These are phyloP conservation scores for Zymoseptoria tritici DNA, from an alignment of 2,329 filamentous ascomycete species.

Conservation along the genomic window DNA sequence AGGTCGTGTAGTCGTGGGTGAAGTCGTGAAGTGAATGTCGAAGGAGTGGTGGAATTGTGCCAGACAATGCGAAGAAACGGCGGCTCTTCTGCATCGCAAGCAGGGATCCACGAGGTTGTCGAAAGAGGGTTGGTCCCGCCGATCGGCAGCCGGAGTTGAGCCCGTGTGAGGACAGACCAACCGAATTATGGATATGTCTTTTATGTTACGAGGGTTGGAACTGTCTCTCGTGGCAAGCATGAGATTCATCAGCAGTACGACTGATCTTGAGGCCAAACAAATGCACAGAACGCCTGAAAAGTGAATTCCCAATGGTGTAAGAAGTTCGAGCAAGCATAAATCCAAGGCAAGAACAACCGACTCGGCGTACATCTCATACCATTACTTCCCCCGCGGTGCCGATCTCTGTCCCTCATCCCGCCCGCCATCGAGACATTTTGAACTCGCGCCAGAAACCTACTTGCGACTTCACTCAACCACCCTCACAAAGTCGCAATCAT, in stretches of 20 bases:
- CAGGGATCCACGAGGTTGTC: neutral
- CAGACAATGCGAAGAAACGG: neutral
- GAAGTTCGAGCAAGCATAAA: neutral
- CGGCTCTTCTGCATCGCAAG: neutral
- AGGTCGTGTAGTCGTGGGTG: neutral
- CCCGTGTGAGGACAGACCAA: neutral
- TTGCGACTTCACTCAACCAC: neutral
- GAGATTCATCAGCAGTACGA: too few relatives aligned
- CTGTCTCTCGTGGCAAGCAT: too few relatives aligned
- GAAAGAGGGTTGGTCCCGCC: neutral
- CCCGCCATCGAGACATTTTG: neutral
- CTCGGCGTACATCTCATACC: neutral
- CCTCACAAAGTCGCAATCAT: constrained; percentile 30
- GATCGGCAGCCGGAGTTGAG: constrained; percentile 1
- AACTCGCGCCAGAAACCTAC: neutral
- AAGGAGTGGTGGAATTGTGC: neutral
- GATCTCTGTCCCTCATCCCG: neutral
- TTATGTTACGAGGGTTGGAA: too few relatives aligned
- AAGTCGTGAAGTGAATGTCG: neutral
- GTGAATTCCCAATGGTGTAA: neutral
- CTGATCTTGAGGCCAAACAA: too few relatives aligned
- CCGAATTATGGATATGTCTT: neutral
- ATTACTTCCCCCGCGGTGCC: neutral
- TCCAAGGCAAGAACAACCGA: neutral
- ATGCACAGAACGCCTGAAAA: too few relatives aligned